Evolutionary conservation across 225 moss, liverwort and hornwort species (phyloP).

Genomic region (Climacium dendroides): DNA sequence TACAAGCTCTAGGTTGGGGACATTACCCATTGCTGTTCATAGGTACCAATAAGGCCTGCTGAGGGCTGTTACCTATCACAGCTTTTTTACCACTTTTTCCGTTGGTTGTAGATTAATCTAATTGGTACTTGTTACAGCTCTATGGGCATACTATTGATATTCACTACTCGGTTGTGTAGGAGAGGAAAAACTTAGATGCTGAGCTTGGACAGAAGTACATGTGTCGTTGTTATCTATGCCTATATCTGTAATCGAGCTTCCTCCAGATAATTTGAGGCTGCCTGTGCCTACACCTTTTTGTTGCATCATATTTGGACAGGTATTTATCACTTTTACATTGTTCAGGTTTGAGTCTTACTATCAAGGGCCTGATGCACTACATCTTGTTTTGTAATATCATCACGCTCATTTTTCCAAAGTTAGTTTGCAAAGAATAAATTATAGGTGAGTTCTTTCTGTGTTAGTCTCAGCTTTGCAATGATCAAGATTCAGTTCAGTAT

Average conservation of each 20-base stretch:
- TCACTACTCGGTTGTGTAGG: constrained; percentile 45
- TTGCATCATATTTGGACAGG: constrained; percentile 42
- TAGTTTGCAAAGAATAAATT: neutral
- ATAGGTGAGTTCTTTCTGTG: neutral
- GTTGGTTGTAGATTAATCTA: constrained; percentile 13
- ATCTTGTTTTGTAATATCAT: neutral
- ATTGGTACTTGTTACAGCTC: constrained; percentile 16
- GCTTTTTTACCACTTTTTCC: neutral
- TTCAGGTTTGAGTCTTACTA: neutral
- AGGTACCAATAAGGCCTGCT: constrained; percentile 22
- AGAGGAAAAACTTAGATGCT: constrained; percentile 55
- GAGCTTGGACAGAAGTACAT: constrained; percentile 50
- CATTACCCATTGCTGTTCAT: constrained; percentile 30
- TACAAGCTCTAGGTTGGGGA: constrained; percentile 26
- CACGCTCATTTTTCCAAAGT: neutral
- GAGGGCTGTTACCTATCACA: constrained; percentile 12
- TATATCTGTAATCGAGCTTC: constrained; percentile 36
- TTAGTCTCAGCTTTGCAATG: neutral
- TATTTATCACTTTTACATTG: constrained; percentile 30
- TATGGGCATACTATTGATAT: constrained; percentile 35
- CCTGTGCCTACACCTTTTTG: constrained; percentile 31
- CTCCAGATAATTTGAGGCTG: constrained; percentile 44
- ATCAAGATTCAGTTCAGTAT: neutral
- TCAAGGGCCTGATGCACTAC: constrained; percentile 2
- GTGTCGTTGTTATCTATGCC: constrained; percentile 41